Evolutionary conservation across 2,329 filamentous ascomycete genomes (phyloP).

Genomic region (Aciculosporium take): DNA sequence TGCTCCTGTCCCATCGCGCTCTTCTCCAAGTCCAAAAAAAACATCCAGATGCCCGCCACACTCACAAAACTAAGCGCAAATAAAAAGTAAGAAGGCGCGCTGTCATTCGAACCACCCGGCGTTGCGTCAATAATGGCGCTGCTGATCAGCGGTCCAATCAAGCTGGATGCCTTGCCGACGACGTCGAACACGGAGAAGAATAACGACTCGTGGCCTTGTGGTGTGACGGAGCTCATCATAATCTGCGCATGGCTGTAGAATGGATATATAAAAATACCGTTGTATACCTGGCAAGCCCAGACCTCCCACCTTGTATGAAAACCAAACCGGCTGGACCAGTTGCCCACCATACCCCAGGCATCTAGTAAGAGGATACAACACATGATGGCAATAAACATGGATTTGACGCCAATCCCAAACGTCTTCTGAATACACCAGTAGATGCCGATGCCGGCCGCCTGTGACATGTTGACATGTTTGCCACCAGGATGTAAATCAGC

Average conservation of each 20-base stretch:
- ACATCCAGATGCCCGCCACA: constrained; percentile 35
- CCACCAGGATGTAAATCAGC: constrained; percentile 52
- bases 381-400: constrained; percentile 54
- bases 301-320: constrained; percentile 32
- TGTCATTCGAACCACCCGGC: constrained; percentile 39
- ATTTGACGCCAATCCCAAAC: constrained; percentile 45
- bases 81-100: constrained; percentile 52
- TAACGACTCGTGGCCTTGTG: constrained; percentile 52
- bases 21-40: constrained; percentile 46
- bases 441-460: constrained; percentile 45
- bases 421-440: constrained; percentile 49
- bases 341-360: constrained; percentile 31
- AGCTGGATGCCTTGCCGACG: constrained; percentile 52
- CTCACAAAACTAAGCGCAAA: constrained; percentile 43
- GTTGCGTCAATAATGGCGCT: constrained; percentile 53
- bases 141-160: constrained; percentile 53
- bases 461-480: constrained; percentile 49
- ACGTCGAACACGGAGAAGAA: constrained; percentile 58
- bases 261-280: constrained; percentile 51
- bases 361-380: constrained; percentile 46
- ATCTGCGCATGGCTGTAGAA: constrained; percentile 60
- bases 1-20: constrained; percentile 42
- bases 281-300: constrained; percentile 37
- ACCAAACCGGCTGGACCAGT: constrained; percentile 29
- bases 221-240: constrained; percentile 57